phyloP scores from a whole-genome alignment of 805 yeast genomes.

The Hanseniaspora jakobsenii region DNA sequence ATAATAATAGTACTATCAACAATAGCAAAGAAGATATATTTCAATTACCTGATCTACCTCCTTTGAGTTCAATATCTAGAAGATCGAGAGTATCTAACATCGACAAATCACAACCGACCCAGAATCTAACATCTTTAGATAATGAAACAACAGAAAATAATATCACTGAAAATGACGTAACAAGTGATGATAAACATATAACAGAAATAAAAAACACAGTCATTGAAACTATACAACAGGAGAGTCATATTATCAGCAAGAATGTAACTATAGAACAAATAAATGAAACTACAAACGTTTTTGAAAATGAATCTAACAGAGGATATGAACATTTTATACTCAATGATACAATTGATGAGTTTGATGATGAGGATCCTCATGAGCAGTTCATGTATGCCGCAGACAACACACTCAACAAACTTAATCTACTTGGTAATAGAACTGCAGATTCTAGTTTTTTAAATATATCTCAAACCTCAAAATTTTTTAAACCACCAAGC shows the following conservation, averaged over 20 bases:
- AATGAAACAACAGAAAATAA: not conserved
- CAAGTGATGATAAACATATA: not conserved
- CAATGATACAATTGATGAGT: not conserved
- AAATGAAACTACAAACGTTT: no score
- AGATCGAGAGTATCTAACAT: not conserved
- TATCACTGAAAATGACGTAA: not conserved
- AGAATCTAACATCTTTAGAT: no score
- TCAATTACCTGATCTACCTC: not conserved
- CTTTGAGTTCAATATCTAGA: slow-evolving; percentile 11
- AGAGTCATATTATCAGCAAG: no score
- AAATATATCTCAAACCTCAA: not conserved
- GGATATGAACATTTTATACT: no score
- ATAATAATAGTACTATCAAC: no score
- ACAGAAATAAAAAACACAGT: not conserved
- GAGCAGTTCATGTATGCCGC: slow-evolving; percentile 9
- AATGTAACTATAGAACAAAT: no score
- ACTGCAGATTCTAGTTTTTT: no score
- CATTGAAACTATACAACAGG: no score
- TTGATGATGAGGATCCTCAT: slow-evolving; percentile 1
- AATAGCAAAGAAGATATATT: no score
- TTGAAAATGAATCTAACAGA: no score
- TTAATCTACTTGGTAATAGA: no score
- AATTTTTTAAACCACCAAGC: slow-evolving; percentile 13
- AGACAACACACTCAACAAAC: slow-evolving; percentile 3
- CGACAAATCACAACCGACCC: not conserved